These are phyloP conservation scores for Xylaria castorea DNA, from an alignment of 495 filamentous ascomycete genomes.

Conservation along the genomic window DNA sequence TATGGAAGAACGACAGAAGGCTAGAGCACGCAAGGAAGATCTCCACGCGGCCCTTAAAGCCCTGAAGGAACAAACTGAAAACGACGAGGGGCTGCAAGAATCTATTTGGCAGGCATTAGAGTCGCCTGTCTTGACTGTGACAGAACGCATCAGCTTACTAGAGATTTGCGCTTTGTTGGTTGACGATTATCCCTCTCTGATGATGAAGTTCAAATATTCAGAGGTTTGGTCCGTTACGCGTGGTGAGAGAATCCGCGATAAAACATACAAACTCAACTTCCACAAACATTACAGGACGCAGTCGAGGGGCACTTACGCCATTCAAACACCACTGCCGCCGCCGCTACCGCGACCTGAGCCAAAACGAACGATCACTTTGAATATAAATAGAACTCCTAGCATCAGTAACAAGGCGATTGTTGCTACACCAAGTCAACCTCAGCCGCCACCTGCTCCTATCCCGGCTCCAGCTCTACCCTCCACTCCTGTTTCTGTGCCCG, in stretches of 20 bases:
- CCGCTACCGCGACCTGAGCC: slow-evolving; percentile 35
- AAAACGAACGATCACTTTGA: slow-evolving; percentile 42
- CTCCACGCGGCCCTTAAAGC: slow-evolving; percentile 77
- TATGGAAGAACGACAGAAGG: slow-evolving; percentile 70
- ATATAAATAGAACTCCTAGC: slow-evolving; percentile 35
- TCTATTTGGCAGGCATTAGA: slow-evolving; percentile 81
- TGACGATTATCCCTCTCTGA: slow-evolving; percentile 65
- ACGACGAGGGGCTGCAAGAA: slow-evolving; percentile 66
- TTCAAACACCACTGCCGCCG: slow-evolving; percentile 28
- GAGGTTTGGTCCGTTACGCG: slow-evolving; percentile 73
- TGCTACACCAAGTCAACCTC: slow-evolving; percentile 27
- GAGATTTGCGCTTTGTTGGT: slow-evolving; percentile 81
- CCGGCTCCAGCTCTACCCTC: slow-evolving; percentile 8
- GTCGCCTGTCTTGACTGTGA: slow-evolving; percentile 66
- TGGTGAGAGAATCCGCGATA: slow-evolving; percentile 34
- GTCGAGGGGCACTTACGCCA: slow-evolving; percentile 36
- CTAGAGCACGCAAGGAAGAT: slow-evolving; percentile 74
- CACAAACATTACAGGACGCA: slow-evolving; percentile 41
- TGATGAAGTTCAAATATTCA: slow-evolving; percentile 71
- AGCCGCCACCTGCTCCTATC: slow-evolving; percentile 9
- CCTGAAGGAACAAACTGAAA: slow-evolving; percentile 72
- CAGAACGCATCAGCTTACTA: slow-evolving; percentile 78
- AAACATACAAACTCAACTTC: slow-evolving; percentile 44
- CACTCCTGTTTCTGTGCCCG: not conserved
- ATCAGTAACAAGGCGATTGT: slow-evolving; percentile 30